Base-by-base conservation (phyloP, 768 basidiomycete genomes). In the Pisolithus tinctorius region DNA sequence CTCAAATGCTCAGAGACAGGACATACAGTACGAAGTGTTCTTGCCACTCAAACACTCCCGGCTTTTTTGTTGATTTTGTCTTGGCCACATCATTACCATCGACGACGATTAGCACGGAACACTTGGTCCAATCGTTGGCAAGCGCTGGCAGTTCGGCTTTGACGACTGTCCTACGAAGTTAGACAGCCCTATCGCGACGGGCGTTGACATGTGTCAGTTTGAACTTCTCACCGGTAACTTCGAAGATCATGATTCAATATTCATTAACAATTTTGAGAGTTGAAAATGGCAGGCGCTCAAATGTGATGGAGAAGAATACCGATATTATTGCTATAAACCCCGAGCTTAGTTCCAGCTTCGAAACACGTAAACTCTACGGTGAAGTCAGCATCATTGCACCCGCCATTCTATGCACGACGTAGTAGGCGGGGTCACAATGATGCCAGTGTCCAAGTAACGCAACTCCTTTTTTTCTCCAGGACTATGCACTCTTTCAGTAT, bases 101-200 rank as follows among this genome's bases (percentile, higher is more conserved):
- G 23, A 64, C 52, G 31, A 50, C 44, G 16, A 64, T 56, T 20
- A 55, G 39, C 17, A 64, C 48, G 41, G 59, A 65, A 20, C 58
- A 65, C 29, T 61, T 64, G 8, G 58, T 56, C 63, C 63, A 57
- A 2, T 57, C 47, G 13, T 27, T 57, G 6, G 63, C 10, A 42
- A 51, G 48, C 0, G 30, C 50, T 0, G 63, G 63, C 36, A 64
- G 27, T n/a, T 63, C 61, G 0, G 58, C 63, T 30, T 43, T 64
- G 52, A 65, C 34, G 53, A 64, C 63, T 64, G 34, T 34, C 13
- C 13, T 34, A 14, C 34, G 4, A 34, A 34, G 34, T 34, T 34
- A 34, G 34, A 4, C 11, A 5, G 4, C 3, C 34, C 34, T 4
- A 34, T 13, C 11, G 34, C 13, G 13, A 20, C 20, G 20, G 20